Evolutionary conservation across 805 yeast species (phyloP).

Genomic region (Cyberlindnera japonica): DNA sequence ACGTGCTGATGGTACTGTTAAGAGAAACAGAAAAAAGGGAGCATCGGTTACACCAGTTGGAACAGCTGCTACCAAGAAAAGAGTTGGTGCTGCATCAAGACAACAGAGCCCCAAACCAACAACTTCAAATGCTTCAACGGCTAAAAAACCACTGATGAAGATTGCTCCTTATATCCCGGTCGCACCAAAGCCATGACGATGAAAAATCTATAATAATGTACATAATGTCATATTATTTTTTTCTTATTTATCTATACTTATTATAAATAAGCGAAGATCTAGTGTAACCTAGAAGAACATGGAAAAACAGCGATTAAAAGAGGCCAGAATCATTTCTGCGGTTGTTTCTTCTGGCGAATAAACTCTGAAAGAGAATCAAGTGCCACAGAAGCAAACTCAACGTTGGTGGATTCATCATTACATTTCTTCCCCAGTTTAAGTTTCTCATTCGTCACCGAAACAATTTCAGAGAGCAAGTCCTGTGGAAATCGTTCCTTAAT

Average conservation of each 20-base stretch:
- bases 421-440: conserved; percentile 11
- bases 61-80: conserved; percentile 9
- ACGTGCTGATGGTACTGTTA: conserved; percentile 41
- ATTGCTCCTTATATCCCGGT: background rate
- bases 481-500: conserved; percentile 32
- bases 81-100: background rate
- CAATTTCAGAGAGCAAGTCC: conserved; percentile 28
- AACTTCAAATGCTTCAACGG: background rate
- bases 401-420: conserved; percentile 11
- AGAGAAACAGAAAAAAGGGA: conserved; percentile 34
- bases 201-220: background rate
- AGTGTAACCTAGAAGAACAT: background rate
- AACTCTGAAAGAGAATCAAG: conserved; percentile 8
- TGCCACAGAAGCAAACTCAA: conserved; percentile 14
- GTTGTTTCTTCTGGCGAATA: conserved; percentile 10
- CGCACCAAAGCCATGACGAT: background rate
- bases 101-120: background rate
- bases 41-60: conserved; percentile 5
- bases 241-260: no score
- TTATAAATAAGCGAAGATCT: no score
- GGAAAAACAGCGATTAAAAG: background rate
- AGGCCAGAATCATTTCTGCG: background rate
- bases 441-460: conserved; percentile 26
- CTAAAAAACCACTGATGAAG: background rate
- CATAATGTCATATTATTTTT: no score